These are phyloP conservation scores for Cyberlindnera americana DNA, from an alignment of 805 yeast genomes.

Conservation along the genomic window DNA sequence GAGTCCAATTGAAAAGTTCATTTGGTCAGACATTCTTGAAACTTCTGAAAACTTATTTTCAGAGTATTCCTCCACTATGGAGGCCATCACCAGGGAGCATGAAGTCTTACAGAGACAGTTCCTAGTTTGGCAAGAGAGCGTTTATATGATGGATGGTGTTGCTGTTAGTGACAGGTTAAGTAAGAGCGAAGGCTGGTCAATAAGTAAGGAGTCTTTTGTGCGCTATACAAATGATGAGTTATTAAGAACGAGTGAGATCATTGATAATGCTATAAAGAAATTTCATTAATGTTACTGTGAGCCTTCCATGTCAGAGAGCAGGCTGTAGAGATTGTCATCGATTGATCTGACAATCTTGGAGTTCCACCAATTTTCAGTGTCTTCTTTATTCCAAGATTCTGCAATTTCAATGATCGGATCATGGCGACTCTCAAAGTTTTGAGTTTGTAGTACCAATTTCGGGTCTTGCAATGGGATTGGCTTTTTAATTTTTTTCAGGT, in stretches of 20 bases:
- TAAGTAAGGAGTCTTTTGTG: constrained; percentile 21
- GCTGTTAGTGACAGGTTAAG: constrained; percentile 18
- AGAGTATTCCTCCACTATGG: constrained; percentile 24
- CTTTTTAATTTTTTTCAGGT: constrained; percentile 6
- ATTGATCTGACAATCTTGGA: constrained; percentile 14
- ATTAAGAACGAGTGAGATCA: constrained; percentile 22
- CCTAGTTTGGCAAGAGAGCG: constrained; percentile 27
- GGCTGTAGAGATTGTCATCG: constrained; percentile 4
- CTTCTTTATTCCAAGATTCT: constrained; percentile 18
- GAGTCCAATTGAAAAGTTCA: too few species aligned
- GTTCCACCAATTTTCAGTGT: constrained; percentile 21
- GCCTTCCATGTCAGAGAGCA: constrained; percentile 6
- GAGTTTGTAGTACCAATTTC: constrained; percentile 8
- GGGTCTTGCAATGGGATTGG: constrained; percentile 10
- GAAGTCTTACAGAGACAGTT: constrained; percentile 23
- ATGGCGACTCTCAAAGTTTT: constrained; percentile 19
- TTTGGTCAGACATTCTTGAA: constrained; percentile 15
- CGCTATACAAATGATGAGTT: constrained; percentile 21
- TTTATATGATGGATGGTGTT: constrained; percentile 24
- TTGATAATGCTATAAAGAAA: constrained; percentile 23
- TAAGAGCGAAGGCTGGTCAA: constrained; percentile 23
- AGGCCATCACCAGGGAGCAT: constrained; percentile 20
- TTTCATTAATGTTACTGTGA: too few species aligned
- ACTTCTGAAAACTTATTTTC: constrained; percentile 17
- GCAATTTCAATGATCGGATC: constrained; percentile 24